phyloP scores from a whole-genome alignment of 495 filamentous ascomycete genomes.

The Xylona heveae region DNA sequence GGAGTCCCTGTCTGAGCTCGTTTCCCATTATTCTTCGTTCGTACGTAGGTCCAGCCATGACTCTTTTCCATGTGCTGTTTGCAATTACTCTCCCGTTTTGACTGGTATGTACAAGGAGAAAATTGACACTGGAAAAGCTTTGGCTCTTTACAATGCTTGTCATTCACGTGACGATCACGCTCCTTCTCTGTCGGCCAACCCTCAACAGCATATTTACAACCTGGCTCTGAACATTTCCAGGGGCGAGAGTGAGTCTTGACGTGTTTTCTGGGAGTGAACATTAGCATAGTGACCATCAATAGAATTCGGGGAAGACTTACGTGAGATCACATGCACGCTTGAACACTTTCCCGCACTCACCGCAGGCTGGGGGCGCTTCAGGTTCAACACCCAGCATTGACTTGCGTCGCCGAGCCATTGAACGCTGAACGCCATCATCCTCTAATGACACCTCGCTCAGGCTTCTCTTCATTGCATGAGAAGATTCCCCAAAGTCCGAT shows the following conservation, averaged over 20 bases:
- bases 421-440: conserved; percentile 36
- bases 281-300: conserved; percentile 8
- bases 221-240: conserved; percentile 65
- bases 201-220: conserved; percentile 67
- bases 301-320: conserved; percentile 9
- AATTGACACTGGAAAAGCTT: conserved; percentile 64
- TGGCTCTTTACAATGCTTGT: conserved; percentile 72
- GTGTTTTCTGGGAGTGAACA: conserved; percentile 39
- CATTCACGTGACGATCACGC: conserved; percentile 81
- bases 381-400: conserved; percentile 22
- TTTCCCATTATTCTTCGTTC: conserved; percentile 76
- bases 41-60: conserved; percentile 72
- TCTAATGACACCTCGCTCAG: conserved; percentile 1
- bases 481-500: conserved; percentile 1
- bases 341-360: conserved; percentile 65
- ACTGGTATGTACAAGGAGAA: conserved; percentile 73
- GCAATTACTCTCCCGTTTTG: conserved; percentile 92
- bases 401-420: conserved; percentile 82
- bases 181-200: conserved; percentile 98
- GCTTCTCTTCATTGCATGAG: conserved; percentile 9
- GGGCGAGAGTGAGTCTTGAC: conserved; percentile 93
- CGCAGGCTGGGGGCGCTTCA: conserved; percentile 13
- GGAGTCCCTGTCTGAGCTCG: conserved; percentile 17
- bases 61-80: conserved; percentile 99
- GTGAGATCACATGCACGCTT: conserved; percentile 80